Base-by-base conservation (phyloP, 768 basidiomycete genomes). In the Pilatotrama ljubarskyi region DNA sequence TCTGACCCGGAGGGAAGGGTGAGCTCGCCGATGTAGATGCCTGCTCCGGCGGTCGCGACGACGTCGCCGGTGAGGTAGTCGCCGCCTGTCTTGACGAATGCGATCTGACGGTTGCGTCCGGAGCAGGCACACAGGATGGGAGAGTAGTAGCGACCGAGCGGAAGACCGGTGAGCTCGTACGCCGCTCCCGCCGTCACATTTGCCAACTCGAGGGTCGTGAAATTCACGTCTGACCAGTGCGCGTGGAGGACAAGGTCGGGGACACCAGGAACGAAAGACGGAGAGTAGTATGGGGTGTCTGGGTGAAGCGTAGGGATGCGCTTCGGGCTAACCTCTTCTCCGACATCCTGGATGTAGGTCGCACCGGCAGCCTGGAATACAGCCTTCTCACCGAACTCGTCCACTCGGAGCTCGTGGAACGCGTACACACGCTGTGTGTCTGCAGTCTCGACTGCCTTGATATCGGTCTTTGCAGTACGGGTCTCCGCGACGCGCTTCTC, bases 341-440 rank as follows among this genome's bases (percentile, higher is more conserved):
- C 73, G 6, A 82, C 66, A 13, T 75, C 63, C 56, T 85, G 82
- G 51, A 82, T 74, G 58, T 84, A 84, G 0, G 80, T 82, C 1
- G 77, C 74, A 1, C 88, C 88, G 8, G 84, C 85, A n/a, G 82
- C 88, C 71, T 88, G 82, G 72, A 90, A 90, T 20, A 84, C 80
- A 1, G 80, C 84, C 29, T 70, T 77, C 3, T 71, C 66, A 29
- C 88, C 88, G 1, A 68, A 67, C n/a, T 79, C 76, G 60, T 90
- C 83, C 0, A 83, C 79, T 2, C 78, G 75, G 13, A 90, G 74
- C 37, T 88, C 83, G 44, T 80, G 82, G 70, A 90, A 86, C 1
- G 88, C 81, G 43, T 78, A 76, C 8, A 90, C 79, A 9, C 85
- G 76, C 65, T 87, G 84, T 0, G 77, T 78, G 20, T 77, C 78